Percentiles rank a stretch among this genome's conserved stretches.
These are phyloP conservation scores for Cutaneotrichosporon sp. DNA, from an alignment of 1,284 basidiomycete genomes.

Conservation along the genomic window DNA sequence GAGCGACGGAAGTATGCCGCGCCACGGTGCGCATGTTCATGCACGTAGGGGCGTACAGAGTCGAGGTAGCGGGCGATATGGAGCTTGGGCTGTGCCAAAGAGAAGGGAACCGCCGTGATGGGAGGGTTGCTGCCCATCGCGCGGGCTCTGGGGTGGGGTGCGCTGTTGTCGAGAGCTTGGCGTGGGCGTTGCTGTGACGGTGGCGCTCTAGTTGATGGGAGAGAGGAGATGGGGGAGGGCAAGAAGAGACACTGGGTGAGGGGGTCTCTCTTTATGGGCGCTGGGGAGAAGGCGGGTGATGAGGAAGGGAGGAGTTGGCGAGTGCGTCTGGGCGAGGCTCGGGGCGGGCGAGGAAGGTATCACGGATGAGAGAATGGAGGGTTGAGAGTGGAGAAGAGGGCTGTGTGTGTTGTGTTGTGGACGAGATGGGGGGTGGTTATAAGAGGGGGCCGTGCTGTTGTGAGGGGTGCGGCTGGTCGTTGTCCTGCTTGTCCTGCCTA, in stretches of 20 bases:
- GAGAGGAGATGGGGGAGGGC: not conserved
- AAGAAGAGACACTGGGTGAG: not conserved
- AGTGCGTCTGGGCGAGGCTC: not conserved
- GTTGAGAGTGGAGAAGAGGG: not conserved
- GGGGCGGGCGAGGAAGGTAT: not conserved
- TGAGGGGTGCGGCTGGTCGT: not conserved
- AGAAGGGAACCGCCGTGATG: constrained; percentile 20
- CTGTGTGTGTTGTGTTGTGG: not conserved
- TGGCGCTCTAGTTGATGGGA: not conserved
- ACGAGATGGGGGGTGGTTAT: not conserved
- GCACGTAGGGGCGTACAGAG: constrained; percentile 7
- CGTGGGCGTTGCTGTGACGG: not conserved
- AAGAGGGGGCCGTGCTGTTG: not conserved
- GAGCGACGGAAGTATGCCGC: constrained; percentile 45
- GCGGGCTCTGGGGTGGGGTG: not conserved
- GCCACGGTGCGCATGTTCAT: constrained; percentile 10
- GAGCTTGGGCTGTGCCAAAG: constrained; percentile 16
- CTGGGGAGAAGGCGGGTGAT: not conserved
- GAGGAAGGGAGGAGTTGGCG: not conserved
- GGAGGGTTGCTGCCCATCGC: constrained; percentile 25
- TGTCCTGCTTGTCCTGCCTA: too few species aligned
- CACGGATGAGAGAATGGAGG: not conserved
- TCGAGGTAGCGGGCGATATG: constrained; percentile 21
- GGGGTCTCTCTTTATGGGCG: not conserved
- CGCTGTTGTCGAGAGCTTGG: not conserved